Percentiles rank a stretch among this genome's conserved stretches.
phyloP scores from a whole-genome alignment of 139 green algal genomes.

The Coelastrella sp. region DNA sequence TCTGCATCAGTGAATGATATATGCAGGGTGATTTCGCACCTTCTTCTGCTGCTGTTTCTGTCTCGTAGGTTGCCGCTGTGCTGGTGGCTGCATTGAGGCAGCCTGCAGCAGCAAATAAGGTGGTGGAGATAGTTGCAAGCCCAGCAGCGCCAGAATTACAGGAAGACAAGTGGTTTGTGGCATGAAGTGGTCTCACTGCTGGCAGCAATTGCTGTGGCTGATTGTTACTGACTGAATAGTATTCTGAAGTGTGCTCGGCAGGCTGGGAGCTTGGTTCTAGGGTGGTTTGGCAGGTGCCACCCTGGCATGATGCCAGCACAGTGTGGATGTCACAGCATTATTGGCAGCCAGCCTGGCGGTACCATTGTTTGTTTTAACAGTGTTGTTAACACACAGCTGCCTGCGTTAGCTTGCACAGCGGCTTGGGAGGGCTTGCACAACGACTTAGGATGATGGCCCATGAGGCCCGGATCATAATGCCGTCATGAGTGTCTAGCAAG shows the following conservation, averaged over 20 bases:
- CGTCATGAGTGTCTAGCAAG: too few species aligned
- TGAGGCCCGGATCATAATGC: too few species aligned
- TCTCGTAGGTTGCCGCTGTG: conserved; percentile 66
- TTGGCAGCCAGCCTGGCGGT: too few species aligned
- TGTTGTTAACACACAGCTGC: too few species aligned
- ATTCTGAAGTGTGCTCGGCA: background rate
- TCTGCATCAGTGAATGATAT: background rate
- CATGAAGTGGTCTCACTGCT: background rate
- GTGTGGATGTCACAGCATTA: background rate
- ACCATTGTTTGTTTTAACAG: too few species aligned
- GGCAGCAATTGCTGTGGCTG: background rate
- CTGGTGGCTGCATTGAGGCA: conserved; percentile 69
- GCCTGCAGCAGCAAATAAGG: conserved; percentile 61
- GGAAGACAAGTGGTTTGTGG: conserved; percentile 51
- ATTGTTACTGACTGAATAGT: too few species aligned
- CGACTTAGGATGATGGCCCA: too few species aligned
- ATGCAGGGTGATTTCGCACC: background rate
- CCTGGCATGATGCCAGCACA: too few species aligned
- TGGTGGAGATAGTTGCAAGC: conserved; percentile 70
- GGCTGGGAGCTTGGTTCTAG: background rate
- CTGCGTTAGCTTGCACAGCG: too few species aligned
- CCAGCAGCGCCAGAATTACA: conserved; percentile 36
- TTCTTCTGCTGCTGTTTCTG: background rate
- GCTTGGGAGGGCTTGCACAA: too few species aligned
- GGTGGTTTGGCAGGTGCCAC: too few species aligned